Percentiles rank a stretch among this genome's conserved stretches.
Conservation (phyloP, 768 basidiomycete genomes). For the Fomitopsis pulvina region DNA sequence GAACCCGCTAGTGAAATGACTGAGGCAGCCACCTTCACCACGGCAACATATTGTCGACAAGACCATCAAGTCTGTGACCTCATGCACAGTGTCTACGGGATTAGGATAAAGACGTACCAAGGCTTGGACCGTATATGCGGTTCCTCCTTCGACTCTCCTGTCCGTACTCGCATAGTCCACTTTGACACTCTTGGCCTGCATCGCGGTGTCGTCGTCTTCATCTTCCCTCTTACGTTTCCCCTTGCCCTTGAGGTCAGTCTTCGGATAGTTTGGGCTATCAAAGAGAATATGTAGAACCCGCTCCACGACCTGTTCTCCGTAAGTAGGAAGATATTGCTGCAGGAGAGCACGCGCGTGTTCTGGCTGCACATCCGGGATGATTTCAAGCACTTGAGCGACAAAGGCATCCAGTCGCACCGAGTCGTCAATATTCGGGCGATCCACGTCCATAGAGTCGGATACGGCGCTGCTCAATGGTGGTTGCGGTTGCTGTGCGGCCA, state of each 20-base stretch:
- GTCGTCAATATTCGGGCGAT: constrained; percentile 1
- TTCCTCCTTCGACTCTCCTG: constrained; percentile 36
- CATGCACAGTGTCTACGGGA: neutral
- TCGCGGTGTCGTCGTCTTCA: constrained; percentile 18
- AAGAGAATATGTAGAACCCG: constrained; percentile 54
- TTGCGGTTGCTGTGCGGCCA: neutral
- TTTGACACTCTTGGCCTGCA: constrained; percentile 31
- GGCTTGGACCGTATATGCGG: constrained; percentile 42
- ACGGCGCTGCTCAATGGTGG: neutral
- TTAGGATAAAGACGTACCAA: constrained; percentile 35
- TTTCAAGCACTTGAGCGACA: constrained; percentile 52
- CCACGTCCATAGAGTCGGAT: neutral
- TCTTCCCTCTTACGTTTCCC: constrained; percentile 37
- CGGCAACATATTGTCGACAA: too few species aligned
- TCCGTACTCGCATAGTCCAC: constrained; percentile 49
- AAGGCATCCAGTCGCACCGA: constrained; percentile 7
- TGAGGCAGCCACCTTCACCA: too few species aligned
- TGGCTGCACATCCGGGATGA: constrained; percentile 65
- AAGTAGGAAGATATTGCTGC: constrained; percentile 31
- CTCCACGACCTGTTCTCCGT: constrained; percentile 38
- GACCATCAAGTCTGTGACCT: too few species aligned
- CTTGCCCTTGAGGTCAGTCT: constrained; percentile 35
- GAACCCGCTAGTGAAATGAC: too few species aligned
- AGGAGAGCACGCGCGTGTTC: constrained; percentile 45
- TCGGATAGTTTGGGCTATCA: constrained; percentile 58